Base-by-base conservation (phyloP, 179 eudicot genomes). In the Gypsophila paniculata region DNA sequence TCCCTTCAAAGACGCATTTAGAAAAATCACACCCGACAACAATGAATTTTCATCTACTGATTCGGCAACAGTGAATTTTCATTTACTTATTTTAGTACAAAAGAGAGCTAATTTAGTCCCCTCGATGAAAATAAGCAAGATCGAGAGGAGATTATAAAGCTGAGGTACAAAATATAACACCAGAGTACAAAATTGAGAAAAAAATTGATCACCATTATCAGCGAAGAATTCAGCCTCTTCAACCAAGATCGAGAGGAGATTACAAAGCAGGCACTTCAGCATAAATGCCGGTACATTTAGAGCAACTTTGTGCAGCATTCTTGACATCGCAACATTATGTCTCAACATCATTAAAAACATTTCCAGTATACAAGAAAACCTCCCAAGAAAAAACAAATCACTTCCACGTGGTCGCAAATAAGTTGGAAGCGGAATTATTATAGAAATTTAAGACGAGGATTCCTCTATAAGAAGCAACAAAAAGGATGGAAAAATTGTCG, bases 371-470 rank as follows among this genome's bases (percentile, higher is more conserved):
- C 55, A 73, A 9, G 44, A 73, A 14, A 36, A 58, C 73, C 68
- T 70, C 13, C 54, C 44, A 62, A 62, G 58, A 70, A 78, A 34
- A 49, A 57, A 66, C 46, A 64, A 73, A 65, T 34, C 26, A 68
- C 69, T 73, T 55, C 65, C 72, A 71, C 49, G 57, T 65, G 72
- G 32, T 70, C 72, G 67, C 49, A 63, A 58, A 69, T 58, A 4
- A 44, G 52, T 80, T 18, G 52, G 73, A 44, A 15, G 25, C 53
- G 78, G 77, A 76, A 67, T 78, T 83, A 73, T 68, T 75, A 61
- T 68, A 71, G 34, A 23, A 48, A 26, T 58, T 70, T 61, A 23
- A 23, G 36, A 36, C 54, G 63, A 58, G 65, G 62, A 72, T 53
- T 75, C 53, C 57, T 72, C 38, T 65, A 49, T 26, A 67, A 75